Evolutionary conservation across 179 eudicot species (phyloP), one percentile per base, ranked within the genome.

Genomic region (Amaranthus tricolor): DNA sequence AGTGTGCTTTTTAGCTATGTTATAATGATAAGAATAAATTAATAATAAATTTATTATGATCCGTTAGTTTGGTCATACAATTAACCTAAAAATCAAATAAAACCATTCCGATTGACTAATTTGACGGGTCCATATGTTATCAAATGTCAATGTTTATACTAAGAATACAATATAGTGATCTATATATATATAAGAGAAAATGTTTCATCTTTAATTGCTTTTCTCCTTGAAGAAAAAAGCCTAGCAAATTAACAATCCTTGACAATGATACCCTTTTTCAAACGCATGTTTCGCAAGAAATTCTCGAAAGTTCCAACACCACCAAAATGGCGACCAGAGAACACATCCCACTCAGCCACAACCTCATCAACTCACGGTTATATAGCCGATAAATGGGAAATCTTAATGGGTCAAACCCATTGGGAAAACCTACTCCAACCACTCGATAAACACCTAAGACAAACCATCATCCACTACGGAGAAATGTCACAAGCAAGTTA

Each of bases 361-460:
- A 71, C 40, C 50, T 47, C 67, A 56, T 63, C 78, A 10, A 51
- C 65, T 70, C 50, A 57, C 9, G 78, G 80, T 17, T 59, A 61
- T 72, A 77, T 89, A 47, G 92, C 89, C 24, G 56, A 86, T 63
- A 83, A 76, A 72, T 94, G 97, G 96, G 81, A 74, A 65, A 66
- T 61, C 49, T 85, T 94, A 0, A 90, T 90, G 64, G 98, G 98
- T 11, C 55, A 62, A 65, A 76, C 78, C 8, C 73, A 90, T 9
- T 92, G 98, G 98, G 82, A 83, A 17, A 86, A 81, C n/a, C 66
- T 89, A 12, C 74, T 94, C 6, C 83, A 92, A 8, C 96, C 97
- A n/a, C 78, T 85, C n/a, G 94, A 90, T 73, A 76, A 75, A 9
- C 87, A 92, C 52, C 93, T 94, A 16, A 90, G 98, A 0, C 76